Base-by-base conservation (phyloP, 768 basidiomycete genomes). In the Mycena vitilis region DNA sequence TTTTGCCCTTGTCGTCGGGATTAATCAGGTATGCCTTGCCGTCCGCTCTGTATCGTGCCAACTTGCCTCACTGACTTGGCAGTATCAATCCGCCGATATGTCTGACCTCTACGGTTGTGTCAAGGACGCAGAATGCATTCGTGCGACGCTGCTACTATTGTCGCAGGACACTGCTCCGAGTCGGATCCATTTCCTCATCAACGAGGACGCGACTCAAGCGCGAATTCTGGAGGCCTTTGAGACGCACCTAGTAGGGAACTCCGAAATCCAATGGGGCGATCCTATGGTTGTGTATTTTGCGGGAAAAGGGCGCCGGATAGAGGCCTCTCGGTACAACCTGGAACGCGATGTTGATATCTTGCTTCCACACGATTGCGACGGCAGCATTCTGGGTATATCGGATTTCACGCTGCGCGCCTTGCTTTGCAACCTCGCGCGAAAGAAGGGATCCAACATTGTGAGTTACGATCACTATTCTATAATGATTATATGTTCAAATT, bases 251-350 rank as follows among this genome's bases (percentile, higher is more conserved):
- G 34, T 22, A 8, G 11, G 47, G 8, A 63, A 63, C 20, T 5
- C 61, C 23, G 9, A 2, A 11, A 45, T 63, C 20, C 44, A 30
- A 11, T 25, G 18, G 53, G 44, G 30, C 20, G 61, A 63, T n/a
- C 25, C 52, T 4, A 55, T 63, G 13, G 52, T 63, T 0, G 18
- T 63, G 2, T 63, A 63, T 49, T 63, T 63, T 13, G 53, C 61
- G 7, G 51, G 61, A 42, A 44, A 42, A 4, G 61, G 61, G 5
- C 40, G 30, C 12, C 61, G 53, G 10, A 25, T 63, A 0, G 13
- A 18, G 13, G 38, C 25, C 0, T 30, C 30, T 2, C 20, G 6
- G 6, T 22, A 23, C 23, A 49, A 20, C 56, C 6, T 37, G 20
- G 51, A 38, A 16, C 34, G 59, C 0, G 48, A 48, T 49, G 25